Conservation (phyloP, 805 yeast species). For the Helenozyma baotianmanensis region DNA sequence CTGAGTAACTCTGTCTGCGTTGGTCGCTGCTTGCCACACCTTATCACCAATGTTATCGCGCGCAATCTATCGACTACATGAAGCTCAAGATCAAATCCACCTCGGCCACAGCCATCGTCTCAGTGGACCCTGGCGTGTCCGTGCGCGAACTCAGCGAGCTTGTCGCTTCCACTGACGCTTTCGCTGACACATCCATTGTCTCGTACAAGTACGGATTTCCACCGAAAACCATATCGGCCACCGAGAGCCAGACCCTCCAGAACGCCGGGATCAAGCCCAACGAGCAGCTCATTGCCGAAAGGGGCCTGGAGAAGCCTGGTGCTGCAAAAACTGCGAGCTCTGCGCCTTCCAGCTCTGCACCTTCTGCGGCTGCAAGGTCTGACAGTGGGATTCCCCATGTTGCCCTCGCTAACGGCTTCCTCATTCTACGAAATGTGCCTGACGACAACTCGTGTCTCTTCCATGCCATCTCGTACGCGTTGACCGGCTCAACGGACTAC, state of each 20-base stretch:
- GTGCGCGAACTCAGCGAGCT: not conserved
- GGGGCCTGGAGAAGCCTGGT: conserved; percentile 16
- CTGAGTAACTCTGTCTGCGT: too few species aligned
- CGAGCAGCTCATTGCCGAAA: conserved; percentile 47
- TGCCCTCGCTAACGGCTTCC: conserved; percentile 17
- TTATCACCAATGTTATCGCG: too few species aligned
- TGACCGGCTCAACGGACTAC: conserved; percentile 21
- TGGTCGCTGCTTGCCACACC: too few species aligned
- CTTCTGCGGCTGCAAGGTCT: conserved; percentile 2
- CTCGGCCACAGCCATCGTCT: conserved; percentile 1
- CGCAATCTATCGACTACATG: too few species aligned
- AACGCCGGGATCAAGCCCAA: conserved; percentile 52
- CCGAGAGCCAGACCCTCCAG: conserved; percentile 19
- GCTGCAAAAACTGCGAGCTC: not conserved
- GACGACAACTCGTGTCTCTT: conserved; percentile 80
- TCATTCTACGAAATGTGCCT: conserved; percentile 55
- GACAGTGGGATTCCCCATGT: conserved; percentile 22
- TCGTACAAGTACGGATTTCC: conserved; percentile 53
- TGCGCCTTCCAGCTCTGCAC: not conserved
- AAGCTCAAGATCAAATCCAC: conserved; percentile 3
- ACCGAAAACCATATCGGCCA: conserved; percentile 40
- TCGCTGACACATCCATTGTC: not conserved
- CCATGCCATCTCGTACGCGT: conserved; percentile 56
- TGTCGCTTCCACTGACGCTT: not conserved
- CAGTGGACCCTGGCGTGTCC: not conserved